Percentiles rank a stretch among this genome's conserved stretches.
These are phyloP conservation scores for Stentor roeselii DNA, from an alignment of 73 alveolate species.

Conservation along the genomic window DNA sequence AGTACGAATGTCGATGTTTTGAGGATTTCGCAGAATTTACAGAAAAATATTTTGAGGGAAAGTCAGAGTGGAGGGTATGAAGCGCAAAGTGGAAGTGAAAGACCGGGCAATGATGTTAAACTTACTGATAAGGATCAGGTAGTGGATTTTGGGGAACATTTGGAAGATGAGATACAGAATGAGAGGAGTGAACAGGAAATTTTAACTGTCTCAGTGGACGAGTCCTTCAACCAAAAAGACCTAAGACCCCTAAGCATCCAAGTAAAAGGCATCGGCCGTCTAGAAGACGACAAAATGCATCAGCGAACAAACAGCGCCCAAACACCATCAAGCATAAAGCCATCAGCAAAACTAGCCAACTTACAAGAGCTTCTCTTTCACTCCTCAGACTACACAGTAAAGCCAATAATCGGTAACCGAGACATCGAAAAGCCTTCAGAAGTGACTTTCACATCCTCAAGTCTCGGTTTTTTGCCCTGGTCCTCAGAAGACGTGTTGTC, in stretches of 20 bases:
- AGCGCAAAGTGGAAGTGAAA: slow-evolving; percentile 30
- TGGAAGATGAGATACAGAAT: slow-evolving; percentile 40
- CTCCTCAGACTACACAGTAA: slow-evolving; percentile 88
- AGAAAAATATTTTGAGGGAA: slow-evolving; percentile 60
- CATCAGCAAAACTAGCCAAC: slow-evolving; percentile 54
- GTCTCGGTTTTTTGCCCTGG: slow-evolving; percentile 74
- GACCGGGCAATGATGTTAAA: slow-evolving; percentile 61
- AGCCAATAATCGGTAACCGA: slow-evolving; percentile 96
- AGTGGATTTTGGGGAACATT: slow-evolving; percentile 64
- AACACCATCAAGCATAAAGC: neutral
- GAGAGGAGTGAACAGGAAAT: neutral
- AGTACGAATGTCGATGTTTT: slow-evolving; percentile 30
- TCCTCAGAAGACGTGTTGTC: slow-evolving; percentile 74
- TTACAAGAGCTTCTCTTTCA: slow-evolving; percentile 86
- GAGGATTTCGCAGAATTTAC: slow-evolving; percentile 50
- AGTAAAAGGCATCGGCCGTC: neutral
- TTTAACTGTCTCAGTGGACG: neutral
- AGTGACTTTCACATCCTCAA: slow-evolving; percentile 51
- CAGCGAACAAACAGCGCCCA: slow-evolving; percentile 13
- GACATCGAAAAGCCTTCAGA: slow-evolving; percentile 83
- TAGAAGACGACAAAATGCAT: neutral
- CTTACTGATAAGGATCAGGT: slow-evolving; percentile 50
- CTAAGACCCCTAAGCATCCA: neutral
- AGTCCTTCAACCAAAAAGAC: neutral
- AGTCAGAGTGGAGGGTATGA: slow-evolving; percentile 29